Evolutionary conservation across 495 filamentous ascomycete genomes (phyloP).

Genomic region (Cenococcum geophilum): DNA sequence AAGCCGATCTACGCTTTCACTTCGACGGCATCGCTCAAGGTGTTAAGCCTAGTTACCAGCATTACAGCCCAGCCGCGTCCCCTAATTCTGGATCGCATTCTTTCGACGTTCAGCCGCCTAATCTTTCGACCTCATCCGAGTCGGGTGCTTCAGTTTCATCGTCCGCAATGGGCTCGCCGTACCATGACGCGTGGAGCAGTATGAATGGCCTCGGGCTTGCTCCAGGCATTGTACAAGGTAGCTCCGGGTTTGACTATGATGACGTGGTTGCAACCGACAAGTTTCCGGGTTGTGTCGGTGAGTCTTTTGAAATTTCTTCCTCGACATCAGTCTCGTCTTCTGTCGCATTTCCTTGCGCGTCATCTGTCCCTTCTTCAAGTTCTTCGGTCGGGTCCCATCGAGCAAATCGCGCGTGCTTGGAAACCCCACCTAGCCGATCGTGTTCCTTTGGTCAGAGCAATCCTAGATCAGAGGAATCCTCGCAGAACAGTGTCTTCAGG

Average conservation of each 20-base stretch:
- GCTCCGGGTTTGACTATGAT: conserved; percentile 51
- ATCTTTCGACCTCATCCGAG: conserved; percentile 58
- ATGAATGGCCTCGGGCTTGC: conserved; percentile 55
- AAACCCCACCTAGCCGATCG: not conserved
- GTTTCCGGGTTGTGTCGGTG: conserved; percentile 67
- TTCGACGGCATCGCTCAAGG: conserved; percentile 31
- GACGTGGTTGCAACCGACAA: conserved; percentile 55
- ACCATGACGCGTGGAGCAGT: conserved; percentile 56
- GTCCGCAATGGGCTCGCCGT: conserved; percentile 75
- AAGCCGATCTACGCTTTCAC: conserved; percentile 25
- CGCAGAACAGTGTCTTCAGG: conserved; percentile 39
- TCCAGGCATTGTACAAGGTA: conserved; percentile 59
- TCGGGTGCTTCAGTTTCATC: conserved; percentile 71
- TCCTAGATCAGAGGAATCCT: not conserved
- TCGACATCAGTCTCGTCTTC: conserved; percentile 27
- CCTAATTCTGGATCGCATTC: conserved; percentile 35
- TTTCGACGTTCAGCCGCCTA: conserved; percentile 41
- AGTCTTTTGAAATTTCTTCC: conserved; percentile 50
- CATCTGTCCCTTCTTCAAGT: conserved; percentile 25
- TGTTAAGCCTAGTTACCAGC: conserved; percentile 21
- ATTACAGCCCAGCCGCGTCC: conserved; percentile 31
- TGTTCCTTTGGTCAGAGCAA: not conserved
- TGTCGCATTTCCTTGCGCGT: conserved; percentile 14
- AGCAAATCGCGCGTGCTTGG: conserved; percentile 21
- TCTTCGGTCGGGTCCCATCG: conserved; percentile 10